Evolutionary conservation across 2,329 filamentous ascomycete genomes (phyloP).

Genomic region (Epichloe festucae): DNA sequence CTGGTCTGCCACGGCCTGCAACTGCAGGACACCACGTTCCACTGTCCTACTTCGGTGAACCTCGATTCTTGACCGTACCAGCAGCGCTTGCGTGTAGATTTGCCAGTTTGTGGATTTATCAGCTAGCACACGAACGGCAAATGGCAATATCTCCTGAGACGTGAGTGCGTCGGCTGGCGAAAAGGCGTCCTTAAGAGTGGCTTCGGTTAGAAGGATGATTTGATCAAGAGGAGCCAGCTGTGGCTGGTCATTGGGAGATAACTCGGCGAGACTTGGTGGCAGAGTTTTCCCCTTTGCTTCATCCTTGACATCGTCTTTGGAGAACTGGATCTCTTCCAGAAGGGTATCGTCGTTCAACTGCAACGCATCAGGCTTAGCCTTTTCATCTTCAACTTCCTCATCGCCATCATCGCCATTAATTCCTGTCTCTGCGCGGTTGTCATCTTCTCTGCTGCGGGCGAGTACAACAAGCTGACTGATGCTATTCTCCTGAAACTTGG

Average conservation of each 20-base stretch:
- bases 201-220: slow-evolving; percentile 77
- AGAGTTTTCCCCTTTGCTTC: slow-evolving; percentile 30
- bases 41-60: slow-evolving; percentile 75
- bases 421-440: slow-evolving; percentile 10
- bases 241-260: slow-evolving; percentile 73
- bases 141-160: slow-evolving; percentile 85
- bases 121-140: slow-evolving; percentile 73
- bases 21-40: slow-evolving; percentile 78
- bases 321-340: slow-evolving; percentile 75
- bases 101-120: slow-evolving; percentile 96
- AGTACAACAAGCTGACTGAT: slow-evolving; percentile 84
- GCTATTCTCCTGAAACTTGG: slow-evolving; percentile 65
- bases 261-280: slow-evolving; percentile 44
- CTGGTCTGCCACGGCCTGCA: slow-evolving; percentile 92
- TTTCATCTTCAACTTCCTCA: slow-evolving; percentile 12
- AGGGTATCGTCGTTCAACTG: slow-evolving; percentile 87
- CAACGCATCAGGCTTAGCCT: slow-evolving; percentile 49
- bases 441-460: slow-evolving; percentile 53
- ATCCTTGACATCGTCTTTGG: slow-evolving; percentile 33
- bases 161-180: slow-evolving; percentile 76
- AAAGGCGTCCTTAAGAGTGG: slow-evolving; percentile 76
- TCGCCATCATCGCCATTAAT: slow-evolving; percentile 1
- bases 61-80: slow-evolving; percentile 84
- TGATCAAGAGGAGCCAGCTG: slow-evolving; percentile 74
- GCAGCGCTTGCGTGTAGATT: slow-evolving; percentile 84